Conservation (phyloP, 176 grass and related monocot species). For the Cenchrus fungigraminus region DNA sequence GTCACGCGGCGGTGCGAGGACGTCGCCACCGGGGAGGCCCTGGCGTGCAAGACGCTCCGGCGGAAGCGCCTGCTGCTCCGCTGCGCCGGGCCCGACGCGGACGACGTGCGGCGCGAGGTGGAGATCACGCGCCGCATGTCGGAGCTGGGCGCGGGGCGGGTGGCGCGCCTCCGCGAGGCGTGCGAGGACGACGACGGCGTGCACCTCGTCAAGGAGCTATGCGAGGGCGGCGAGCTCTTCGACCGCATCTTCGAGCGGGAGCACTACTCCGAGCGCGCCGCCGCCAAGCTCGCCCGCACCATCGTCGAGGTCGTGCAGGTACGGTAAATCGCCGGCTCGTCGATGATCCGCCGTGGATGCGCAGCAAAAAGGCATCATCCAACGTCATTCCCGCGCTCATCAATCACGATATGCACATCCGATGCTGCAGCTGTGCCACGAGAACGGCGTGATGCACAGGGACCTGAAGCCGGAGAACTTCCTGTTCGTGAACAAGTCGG, state of each 20-base stretch:
- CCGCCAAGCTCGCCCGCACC: constrained; percentile 67
- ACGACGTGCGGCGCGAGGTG: constrained; percentile 75
- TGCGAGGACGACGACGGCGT: constrained; percentile 67
- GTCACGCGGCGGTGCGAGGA: constrained; percentile 72
- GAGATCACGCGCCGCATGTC: constrained; percentile 65
- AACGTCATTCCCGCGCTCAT: background rate
- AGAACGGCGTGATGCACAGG: constrained; percentile 68
- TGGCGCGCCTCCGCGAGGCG: constrained; percentile 62
- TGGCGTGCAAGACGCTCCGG: constrained; percentile 88
- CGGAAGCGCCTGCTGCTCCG: constrained; percentile 54
- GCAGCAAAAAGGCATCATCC: background rate
- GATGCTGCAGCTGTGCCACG: constrained; percentile 52
- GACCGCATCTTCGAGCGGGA: constrained; percentile 66
- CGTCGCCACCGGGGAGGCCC: constrained; percentile 52
- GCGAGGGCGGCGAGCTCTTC: constrained; percentile 77
- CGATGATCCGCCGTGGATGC: background rate
- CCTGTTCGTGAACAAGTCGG: constrained; percentile 53
- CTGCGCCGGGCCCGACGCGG: constrained; percentile 48
- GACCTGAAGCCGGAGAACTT: constrained; percentile 86
- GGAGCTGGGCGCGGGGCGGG: constrained; percentile 15
- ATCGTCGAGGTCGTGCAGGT: constrained; percentile 78
- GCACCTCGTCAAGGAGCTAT: constrained; percentile 77
- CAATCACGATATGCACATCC: too few species aligned
- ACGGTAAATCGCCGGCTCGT: background rate
- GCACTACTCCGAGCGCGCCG: constrained; percentile 69